phyloP scores from a whole-genome alignment of 1,139 yeast species.

The Suhomyces bribrorum region DNA sequence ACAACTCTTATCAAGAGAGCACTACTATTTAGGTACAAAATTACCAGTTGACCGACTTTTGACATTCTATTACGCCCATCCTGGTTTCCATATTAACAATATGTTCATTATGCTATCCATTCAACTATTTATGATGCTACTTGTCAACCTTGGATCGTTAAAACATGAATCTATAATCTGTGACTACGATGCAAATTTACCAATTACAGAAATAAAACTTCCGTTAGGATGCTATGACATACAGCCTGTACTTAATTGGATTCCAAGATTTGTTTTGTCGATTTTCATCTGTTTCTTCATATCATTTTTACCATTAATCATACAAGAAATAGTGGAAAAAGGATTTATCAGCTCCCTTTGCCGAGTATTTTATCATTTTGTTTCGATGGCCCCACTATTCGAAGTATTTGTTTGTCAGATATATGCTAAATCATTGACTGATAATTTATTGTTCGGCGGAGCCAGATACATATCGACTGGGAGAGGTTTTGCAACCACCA shows the following conservation, averaged over 20 bases:
- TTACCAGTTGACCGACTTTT: slow-evolving; percentile 78
- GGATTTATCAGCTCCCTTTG: slow-evolving; percentile 65
- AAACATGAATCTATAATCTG: slow-evolving; percentile 62
- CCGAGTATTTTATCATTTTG: slow-evolving; percentile 62
- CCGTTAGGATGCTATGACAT: slow-evolving; percentile 80
- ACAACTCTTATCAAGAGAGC: slow-evolving; percentile 81
- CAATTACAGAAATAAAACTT: slow-evolving; percentile 58
- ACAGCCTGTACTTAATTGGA: slow-evolving; percentile 77
- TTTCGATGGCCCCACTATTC: slow-evolving; percentile 77
- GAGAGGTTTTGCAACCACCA: slow-evolving; percentile 76
- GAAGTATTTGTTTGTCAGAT: slow-evolving; percentile 88
- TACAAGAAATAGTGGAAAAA: slow-evolving; percentile 79
- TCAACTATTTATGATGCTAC: slow-evolving; percentile 65
- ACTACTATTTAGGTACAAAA: slow-evolving; percentile 76
- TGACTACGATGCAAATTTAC: slow-evolving; percentile 51
- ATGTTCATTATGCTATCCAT: slow-evolving; percentile 75
- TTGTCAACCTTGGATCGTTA: slow-evolving; percentile 68
- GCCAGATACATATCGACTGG: slow-evolving; percentile 86
- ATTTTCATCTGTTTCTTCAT: slow-evolving; percentile 83
- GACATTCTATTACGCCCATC: slow-evolving; percentile 88
- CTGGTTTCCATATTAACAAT: slow-evolving; percentile 87
- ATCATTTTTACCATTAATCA: slow-evolving; percentile 74
- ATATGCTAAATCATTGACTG: slow-evolving; percentile 68
- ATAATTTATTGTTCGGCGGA: slow-evolving; percentile 76
- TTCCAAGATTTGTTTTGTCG: slow-evolving; percentile 74